Conservation (phyloP, 2,329 filamentous ascomycete genomes). For the Zymoseptoria pseudotritici region DNA sequence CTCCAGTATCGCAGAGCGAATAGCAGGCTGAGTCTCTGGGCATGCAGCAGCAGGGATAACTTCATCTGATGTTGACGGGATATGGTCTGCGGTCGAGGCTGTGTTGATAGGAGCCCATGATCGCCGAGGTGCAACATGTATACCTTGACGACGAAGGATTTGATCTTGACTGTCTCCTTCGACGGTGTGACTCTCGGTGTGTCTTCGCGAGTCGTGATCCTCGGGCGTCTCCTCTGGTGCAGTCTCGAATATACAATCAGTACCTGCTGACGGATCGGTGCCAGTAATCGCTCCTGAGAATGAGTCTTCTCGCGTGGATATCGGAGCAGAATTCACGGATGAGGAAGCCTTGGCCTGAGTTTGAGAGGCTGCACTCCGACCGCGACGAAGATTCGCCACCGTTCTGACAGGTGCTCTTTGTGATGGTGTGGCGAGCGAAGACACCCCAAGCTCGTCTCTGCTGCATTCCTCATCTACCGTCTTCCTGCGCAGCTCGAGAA, state of each 20-base stretch:
- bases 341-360: neutral
- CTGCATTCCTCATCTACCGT: conserved; percentile 19
- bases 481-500: conserved; percentile 11
- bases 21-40: neutral
- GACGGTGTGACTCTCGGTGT: neutral
- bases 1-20: neutral
- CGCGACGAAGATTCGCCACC: neutral
- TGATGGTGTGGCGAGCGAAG: conserved; percentile 14
- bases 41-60: neutral
- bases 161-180: conserved; percentile 7
- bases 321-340: neutral
- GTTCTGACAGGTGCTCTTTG: conserved; percentile 5
- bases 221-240: neutral
- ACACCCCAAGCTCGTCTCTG: conserved; percentile 16
- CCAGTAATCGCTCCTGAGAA: neutral
- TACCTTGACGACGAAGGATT: conserved; percentile 7
- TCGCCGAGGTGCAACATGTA: conserved; percentile 7
- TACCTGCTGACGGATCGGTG: neutral
- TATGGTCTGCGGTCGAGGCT: neutral
- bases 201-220: neutral
- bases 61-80: neutral
- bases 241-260: neutral
- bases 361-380: conserved; percentile 1
- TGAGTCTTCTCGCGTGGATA: neutral
- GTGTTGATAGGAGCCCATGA: conserved; percentile 11